Base-by-base conservation (phyloP, 805 yeast species). In the Cyberlindnera subsufficiens region DNA sequence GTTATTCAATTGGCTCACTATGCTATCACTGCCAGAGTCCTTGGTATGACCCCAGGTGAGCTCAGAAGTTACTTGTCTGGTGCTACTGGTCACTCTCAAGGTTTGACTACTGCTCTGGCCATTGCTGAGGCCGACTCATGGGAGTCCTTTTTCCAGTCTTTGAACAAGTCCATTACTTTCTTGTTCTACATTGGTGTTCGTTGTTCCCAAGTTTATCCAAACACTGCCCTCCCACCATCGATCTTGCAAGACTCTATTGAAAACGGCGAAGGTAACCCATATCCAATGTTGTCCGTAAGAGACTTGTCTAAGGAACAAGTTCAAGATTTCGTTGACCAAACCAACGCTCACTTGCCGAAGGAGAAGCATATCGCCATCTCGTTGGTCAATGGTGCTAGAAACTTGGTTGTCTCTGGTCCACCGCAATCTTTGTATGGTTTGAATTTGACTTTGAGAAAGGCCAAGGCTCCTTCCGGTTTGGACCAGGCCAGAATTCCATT, bases 401-500 rank as follows among this genome's bases (percentile, higher is more conserved):
- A 89, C 67, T 75, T 89, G 69, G 99, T 93, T 44, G 89, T 91
- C 38, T 79, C 95, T 18, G 99, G 99, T 65, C 99, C 98, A 38
- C 98, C 99, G 44, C 96, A 90, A 75, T 89, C 98, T 3, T 73
- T 93, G 49, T 93, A 91, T 58, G 99, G 99, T 74, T 77, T 93
- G 58, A 90, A 90, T 68, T 75, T 93, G 60, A 77, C 91, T 47
- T 75, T 93, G 65, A 82, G 99, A 74, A 86, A 87, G 69, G 88
- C 88, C 46, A 93, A 93, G 71, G 97, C 97, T 39, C 86, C 95
- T 37, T 72, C 93, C 37, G 98, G 97, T 43, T 77, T 87, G 56
- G 96, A 91, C 61, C 99, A 93, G 75, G 82, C 96, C 44, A 82
- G 98, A 72, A 78, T 93, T 46, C 99, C 99, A 44, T 75, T 71